Conservation (phyloP, 441 rosid species). For the Gossypium gossypioides region DNA sequence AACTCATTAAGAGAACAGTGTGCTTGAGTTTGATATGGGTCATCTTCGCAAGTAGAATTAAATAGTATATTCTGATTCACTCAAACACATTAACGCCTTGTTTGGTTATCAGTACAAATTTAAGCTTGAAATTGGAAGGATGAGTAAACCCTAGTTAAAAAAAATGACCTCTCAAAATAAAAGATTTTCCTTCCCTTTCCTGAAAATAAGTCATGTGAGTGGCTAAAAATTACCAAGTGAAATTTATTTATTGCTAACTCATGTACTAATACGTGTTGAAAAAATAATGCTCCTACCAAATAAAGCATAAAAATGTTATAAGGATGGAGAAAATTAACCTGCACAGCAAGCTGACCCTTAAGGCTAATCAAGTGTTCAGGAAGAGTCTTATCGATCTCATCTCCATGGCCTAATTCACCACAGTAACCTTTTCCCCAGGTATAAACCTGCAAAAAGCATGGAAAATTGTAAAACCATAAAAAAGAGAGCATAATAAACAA, state of each 20-base stretch:
- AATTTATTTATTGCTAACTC: too few species aligned
- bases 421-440: constrained; percentile 98
- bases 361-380: constrained; percentile 62
- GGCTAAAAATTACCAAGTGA: too few species aligned
- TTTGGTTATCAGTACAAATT: too few species aligned
- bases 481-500: constrained; percentile 5
- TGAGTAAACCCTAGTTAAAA: too few species aligned
- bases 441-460: constrained; percentile 47
- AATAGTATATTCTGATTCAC: not conserved
- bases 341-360: constrained; percentile 54
- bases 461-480: constrained; percentile 12
- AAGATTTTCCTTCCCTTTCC: too few species aligned
- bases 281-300: too few species aligned
- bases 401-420: constrained; percentile 95
- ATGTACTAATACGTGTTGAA: too few species aligned
- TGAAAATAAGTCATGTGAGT: too few species aligned
- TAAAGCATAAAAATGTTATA: not conserved
- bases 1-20: not conserved
- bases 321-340: constrained; percentile 38
- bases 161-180: too few species aligned
- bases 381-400: constrained; percentile 75
- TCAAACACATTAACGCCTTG: not conserved
- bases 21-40: not conserved
- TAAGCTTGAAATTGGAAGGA: too few species aligned
- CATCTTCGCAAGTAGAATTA: not conserved